Conservation (phyloP, 768 basidiomycete genomes). For the Boletus speciosus region DNA sequence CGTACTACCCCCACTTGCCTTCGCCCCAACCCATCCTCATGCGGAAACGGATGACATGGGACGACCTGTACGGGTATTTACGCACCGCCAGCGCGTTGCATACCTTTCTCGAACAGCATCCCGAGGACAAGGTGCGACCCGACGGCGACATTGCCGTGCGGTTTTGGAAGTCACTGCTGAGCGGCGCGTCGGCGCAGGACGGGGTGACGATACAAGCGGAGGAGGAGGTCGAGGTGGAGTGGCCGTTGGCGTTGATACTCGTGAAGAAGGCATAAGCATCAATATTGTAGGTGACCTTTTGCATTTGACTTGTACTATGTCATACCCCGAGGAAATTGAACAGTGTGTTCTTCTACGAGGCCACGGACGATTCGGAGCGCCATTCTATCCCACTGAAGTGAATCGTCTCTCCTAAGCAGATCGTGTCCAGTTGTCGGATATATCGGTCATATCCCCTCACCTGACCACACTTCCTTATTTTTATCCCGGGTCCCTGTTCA, state of each 20-base stretch:
- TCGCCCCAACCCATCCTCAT: constrained; percentile 46
- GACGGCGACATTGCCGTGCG: constrained; percentile 65
- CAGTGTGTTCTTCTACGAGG: neutral
- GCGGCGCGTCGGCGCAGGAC: constrained; percentile 31
- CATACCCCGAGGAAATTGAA: too few species aligned
- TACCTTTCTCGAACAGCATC: constrained; percentile 60
- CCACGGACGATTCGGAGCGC: too few species aligned
- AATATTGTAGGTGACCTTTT: neutral
- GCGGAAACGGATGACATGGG: constrained; percentile 60
- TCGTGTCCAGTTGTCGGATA: neutral
- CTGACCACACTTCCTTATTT: neutral
- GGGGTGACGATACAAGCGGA: constrained; percentile 11
- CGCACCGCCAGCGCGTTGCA: constrained; percentile 69
- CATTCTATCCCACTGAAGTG: neutral
- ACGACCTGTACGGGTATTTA: constrained; percentile 62
- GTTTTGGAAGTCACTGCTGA: constrained; percentile 55
- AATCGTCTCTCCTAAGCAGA: neutral
- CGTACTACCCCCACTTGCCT: constrained; percentile 39
- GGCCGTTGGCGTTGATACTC: constrained; percentile 39
- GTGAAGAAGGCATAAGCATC: constrained; percentile 7
- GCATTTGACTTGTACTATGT: neutral
- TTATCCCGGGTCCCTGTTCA: neutral
- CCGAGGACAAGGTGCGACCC: constrained; percentile 44
- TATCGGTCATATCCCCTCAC: neutral
- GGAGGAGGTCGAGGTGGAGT: constrained; percentile 39